A percentile compares a stretch with the other conserved stretches of the same genome.
These are phyloP conservation scores for Ceratobasidium sp. DNA, from an alignment of 1,284 basidiomycete species.

Conservation along the genomic window DNA sequence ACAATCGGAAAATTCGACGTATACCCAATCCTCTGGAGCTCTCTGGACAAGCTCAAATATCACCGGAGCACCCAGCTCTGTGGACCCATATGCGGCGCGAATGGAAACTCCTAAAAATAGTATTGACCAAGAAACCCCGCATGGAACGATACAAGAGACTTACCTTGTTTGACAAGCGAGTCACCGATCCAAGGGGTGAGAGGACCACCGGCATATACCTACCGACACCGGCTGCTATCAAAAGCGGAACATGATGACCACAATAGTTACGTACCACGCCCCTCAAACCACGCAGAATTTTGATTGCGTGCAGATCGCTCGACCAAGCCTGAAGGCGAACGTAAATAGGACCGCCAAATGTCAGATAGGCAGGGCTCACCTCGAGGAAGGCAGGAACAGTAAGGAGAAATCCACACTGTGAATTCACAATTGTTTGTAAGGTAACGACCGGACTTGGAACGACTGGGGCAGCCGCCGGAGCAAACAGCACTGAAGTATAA, in stretches of 20 bases:
- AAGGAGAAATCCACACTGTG: conserved; percentile 34
- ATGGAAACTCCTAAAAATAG: conserved; percentile 40
- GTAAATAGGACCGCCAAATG: background rate
- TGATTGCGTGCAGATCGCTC: conserved; percentile 33
- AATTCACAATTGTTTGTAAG: conserved; percentile 23
- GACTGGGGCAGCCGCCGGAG: conserved; percentile 36
- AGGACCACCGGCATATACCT: conserved; percentile 41
- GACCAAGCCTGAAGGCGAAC: conserved; percentile 42
- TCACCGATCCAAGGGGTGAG: conserved; percentile 35
- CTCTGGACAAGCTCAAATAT: conserved; percentile 23
- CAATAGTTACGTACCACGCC: conserved; percentile 41
- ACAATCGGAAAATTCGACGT: conserved; percentile 29
- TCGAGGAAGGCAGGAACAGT: conserved; percentile 45
- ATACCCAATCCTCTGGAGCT: conserved; percentile 39
- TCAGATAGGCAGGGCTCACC: conserved; percentile 15
- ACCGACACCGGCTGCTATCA: background rate
- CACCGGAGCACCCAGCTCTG: conserved; percentile 42
- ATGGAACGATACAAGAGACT: background rate
- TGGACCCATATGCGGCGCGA: conserved; percentile 32
- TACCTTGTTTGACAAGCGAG: conserved; percentile 28
- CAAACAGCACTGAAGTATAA: conserved; percentile 41
- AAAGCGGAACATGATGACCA: background rate
- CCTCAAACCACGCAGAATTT: conserved; percentile 30
- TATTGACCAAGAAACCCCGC: background rate
- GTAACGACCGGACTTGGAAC: conserved; percentile 43